Conservation (phyloP, 768 basidiomycete species). For the Sporobolomyces phaffii region DNA sequence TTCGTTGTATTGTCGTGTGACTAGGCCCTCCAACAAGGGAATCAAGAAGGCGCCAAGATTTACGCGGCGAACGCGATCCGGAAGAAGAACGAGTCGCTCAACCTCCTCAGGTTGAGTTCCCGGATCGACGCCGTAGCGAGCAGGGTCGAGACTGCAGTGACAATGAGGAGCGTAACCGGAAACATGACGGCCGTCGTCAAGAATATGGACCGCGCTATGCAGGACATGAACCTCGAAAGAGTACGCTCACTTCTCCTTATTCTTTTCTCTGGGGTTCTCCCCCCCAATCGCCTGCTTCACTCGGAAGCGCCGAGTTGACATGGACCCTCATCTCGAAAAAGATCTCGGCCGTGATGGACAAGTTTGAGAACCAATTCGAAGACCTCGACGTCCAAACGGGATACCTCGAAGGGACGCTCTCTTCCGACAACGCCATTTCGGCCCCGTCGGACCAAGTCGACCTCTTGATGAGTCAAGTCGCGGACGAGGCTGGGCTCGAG, state of each 20-base stretch:
- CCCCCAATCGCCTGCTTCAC: too few relatives aligned
- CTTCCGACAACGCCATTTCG: constrained; percentile 79
- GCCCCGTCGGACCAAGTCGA: constrained; percentile 98
- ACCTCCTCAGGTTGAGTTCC: constrained; percentile 75
- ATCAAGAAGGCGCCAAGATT: constrained; percentile 93
- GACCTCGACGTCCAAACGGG: constrained; percentile 97
- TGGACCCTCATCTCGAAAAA: too few relatives aligned
- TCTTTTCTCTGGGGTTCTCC: neutral
- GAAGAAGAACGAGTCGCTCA: constrained; percentile 91
- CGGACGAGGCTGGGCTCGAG: constrained; percentile 95
- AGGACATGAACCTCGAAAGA: constrained; percentile 94
- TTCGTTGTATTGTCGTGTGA: too few relatives aligned
- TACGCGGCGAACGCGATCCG: constrained; percentile 97
- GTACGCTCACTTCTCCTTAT: constrained; percentile 50
- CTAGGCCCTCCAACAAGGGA: constrained; percentile 92
- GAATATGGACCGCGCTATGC: constrained; percentile 99
- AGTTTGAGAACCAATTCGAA: constrained; percentile 91
- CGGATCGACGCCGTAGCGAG: constrained; percentile 90
- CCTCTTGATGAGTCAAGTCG: constrained; percentile 79
- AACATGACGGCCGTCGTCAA: constrained; percentile 94
- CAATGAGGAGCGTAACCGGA: constrained; percentile 77
- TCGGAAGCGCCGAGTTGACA: too few relatives aligned
- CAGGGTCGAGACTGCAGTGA: constrained; percentile 94
- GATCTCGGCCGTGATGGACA: constrained; percentile 99
- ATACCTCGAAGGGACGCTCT: constrained; percentile 97